A percentile compares a stretch with the other conserved stretches of the same genome.
Conservation (phyloP, 139 green algal genomes). For the Microglena sp. region DNA sequence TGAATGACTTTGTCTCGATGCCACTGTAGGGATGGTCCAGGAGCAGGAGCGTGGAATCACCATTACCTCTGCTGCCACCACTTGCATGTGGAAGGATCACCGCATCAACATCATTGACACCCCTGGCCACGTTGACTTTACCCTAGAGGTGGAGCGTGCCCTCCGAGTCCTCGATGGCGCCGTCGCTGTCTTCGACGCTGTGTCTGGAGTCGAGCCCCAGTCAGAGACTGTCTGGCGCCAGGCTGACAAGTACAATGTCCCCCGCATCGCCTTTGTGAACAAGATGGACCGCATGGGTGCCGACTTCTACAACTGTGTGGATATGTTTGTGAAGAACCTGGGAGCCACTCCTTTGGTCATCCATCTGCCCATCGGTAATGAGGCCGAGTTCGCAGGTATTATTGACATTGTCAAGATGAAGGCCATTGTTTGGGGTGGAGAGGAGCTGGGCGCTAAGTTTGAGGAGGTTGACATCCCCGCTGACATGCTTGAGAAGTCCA, state of each 20-base stretch:
- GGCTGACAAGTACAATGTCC: conserved; percentile 96
- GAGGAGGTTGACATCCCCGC: conserved; percentile 79
- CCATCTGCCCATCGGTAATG: conserved; percentile 87
- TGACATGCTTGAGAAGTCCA: conserved; percentile 69
- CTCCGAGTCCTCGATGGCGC: conserved; percentile 96
- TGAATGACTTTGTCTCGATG: too few species aligned
- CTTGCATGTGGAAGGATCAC: conserved; percentile 90
- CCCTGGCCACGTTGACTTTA: conserved; percentile 96
- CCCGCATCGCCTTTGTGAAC: conserved; percentile 98
- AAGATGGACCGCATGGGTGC: conserved; percentile 99
- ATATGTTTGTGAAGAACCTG: conserved; percentile 83
- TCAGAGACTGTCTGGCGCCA: conserved; percentile 97
- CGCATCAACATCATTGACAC: conserved; percentile 99
- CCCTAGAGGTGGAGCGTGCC: conserved; percentile 96
- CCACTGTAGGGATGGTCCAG: conserved; percentile 52
- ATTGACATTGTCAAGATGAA: conserved; percentile 97
- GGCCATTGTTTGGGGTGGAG: conserved; percentile 24
- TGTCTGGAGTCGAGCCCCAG: conserved; percentile 97
- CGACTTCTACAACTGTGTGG: conserved; percentile 87
- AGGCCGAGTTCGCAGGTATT: conserved; percentile 88
- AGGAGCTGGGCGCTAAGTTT: conserved; percentile 92
- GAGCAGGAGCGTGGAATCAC: conserved; percentile 98
- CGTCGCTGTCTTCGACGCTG: conserved; percentile 91
- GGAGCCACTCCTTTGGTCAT: conserved; percentile 58
- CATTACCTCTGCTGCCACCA: conserved; percentile 97